A percentile compares a stretch with the other conserved stretches of the same genome.
Conservation (phyloP, 2,329 filamentous ascomycete genomes). For the Aciculosporium take region DNA sequence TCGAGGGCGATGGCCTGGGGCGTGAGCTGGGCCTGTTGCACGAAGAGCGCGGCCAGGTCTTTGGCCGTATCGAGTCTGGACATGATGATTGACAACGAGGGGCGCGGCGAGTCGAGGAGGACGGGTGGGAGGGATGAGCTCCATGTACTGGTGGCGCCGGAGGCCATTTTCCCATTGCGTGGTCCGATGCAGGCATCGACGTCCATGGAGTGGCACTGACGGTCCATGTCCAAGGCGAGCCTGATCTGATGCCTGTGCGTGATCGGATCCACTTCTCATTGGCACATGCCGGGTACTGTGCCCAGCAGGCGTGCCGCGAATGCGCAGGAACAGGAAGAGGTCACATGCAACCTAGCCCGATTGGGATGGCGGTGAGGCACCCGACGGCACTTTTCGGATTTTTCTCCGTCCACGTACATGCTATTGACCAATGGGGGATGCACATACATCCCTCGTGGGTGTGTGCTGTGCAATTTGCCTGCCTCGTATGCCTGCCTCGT, state of each 20-base stretch:
- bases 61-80: conserved; percentile 54
- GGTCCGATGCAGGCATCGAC: no score
- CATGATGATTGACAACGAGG: conserved; percentile 26
- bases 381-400: neutral
- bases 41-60: conserved; percentile 59
- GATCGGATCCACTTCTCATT: no score
- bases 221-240: neutral
- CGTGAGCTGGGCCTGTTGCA: conserved; percentile 51
- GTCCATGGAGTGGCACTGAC: no score
- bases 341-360: conserved; percentile 1
- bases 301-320: neutral
- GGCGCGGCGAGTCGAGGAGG: neutral
- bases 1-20: conserved; percentile 59
- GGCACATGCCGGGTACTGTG: neutral
- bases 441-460: no score
- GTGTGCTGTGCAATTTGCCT: no score
- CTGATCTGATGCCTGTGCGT: no score
- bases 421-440: no score
- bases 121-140: no score
- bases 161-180: neutral
- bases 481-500: no score
- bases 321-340: conserved; percentile 1
- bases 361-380: conserved; percentile 3
- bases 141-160: neutral
- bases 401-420: neutral